phyloP scores from a whole-genome alignment of 2,329 filamentous ascomycete species.

The Trichoderma citrinoviride region DNA sequence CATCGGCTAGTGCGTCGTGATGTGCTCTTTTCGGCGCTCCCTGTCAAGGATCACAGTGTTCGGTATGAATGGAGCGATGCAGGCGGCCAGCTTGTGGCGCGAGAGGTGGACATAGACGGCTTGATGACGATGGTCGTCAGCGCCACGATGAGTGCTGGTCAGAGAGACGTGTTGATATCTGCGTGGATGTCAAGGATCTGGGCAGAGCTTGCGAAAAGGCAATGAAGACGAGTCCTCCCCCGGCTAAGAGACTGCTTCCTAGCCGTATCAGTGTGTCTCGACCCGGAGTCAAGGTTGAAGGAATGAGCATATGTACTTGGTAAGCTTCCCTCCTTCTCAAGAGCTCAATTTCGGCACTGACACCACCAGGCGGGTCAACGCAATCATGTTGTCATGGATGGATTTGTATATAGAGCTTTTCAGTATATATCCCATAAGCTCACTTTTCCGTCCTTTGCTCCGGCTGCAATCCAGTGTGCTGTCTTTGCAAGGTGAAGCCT shows the following conservation, averaged over 20 bases:
- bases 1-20: slow-evolving; percentile 24
- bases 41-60: slow-evolving; percentile 29
- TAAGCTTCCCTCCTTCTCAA: background rate
- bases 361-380: background rate
- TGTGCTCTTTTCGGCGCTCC: slow-evolving; percentile 32
- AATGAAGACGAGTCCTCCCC: background rate
- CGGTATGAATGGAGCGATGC: slow-evolving; percentile 36
- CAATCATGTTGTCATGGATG: background rate
- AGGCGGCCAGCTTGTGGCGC: slow-evolving; percentile 31
- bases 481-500: slow-evolving; percentile 62
- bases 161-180: slow-evolving; percentile 36
- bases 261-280: background rate
- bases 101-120: slow-evolving; percentile 32
- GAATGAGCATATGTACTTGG: background rate
- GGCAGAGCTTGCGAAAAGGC: slow-evolving; percentile 30
- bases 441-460: slow-evolving; percentile 92
- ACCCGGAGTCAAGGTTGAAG: background rate
- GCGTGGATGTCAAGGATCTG: slow-evolving; percentile 39
- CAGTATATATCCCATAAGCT: slow-evolving; percentile 94
- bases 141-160: slow-evolving; percentile 30
- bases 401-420: slow-evolving; percentile 23
- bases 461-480: slow-evolving; percentile 86
- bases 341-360: background rate
- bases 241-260: background rate
- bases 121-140: slow-evolving; percentile 34